These are phyloP conservation scores for Backusella westeae DNA, from an alignment of 192 early-diverging fungal genomes.

Conservation along the genomic window DNA sequence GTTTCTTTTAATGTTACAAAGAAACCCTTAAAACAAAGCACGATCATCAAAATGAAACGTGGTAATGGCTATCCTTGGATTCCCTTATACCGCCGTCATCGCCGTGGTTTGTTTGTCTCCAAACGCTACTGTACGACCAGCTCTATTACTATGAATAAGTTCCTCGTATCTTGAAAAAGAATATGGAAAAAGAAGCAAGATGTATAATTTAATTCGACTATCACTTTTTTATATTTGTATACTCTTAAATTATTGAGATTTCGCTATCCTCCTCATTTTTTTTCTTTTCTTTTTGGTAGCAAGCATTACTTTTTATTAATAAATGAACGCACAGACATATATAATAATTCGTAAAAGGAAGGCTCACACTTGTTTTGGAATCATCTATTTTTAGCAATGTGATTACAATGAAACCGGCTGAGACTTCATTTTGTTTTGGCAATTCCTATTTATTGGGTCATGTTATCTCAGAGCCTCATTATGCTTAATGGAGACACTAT, in stretches of 20 bases:
- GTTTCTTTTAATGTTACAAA: conserved; percentile 2
- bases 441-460: neutral
- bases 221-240: neutral
- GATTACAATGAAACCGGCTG: neutral
- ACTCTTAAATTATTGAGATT: neutral
- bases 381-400: neutral
- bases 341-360: neutral
- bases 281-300: neutral
- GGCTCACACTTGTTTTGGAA: neutral
- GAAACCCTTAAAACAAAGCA: conserved; percentile 1
- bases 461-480: neutral
- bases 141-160: neutral
- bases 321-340: neutral
- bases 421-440: neutral
- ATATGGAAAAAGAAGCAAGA: neutral
- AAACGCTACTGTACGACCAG: neutral
- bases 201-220: neutral
- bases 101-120: conserved; percentile 8
- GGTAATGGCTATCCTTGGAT: conserved; percentile 29
- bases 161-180: neutral
- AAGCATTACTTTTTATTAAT: neutral
- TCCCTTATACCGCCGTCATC: conserved; percentile 20
- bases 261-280: neutral
- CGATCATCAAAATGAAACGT: neutral
- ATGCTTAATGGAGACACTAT: neutral